Evolutionary conservation across 371 early-diverging fungal genomes (phyloP).

Genomic region (Mortierella sp.): DNA sequence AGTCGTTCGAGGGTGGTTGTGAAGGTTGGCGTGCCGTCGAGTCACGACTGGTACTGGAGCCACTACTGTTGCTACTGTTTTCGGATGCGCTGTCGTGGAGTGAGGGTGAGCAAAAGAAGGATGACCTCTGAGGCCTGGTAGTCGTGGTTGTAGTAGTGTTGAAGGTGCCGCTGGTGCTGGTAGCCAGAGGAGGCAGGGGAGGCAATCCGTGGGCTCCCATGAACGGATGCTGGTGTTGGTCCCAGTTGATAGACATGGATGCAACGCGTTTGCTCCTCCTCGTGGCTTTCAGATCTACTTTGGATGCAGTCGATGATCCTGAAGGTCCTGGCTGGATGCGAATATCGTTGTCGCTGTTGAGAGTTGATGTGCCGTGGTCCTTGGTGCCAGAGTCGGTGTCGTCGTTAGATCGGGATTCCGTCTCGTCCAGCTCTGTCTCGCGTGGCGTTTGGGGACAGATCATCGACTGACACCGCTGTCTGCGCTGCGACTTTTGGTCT

Average conservation of each 20-base stretch:
- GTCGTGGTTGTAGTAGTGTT: not conserved
- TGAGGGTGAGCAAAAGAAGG: conserved; percentile 31
- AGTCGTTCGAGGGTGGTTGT: not conserved
- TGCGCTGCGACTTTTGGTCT: not conserved
- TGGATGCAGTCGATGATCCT: not conserved
- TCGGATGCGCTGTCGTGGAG: not conserved
- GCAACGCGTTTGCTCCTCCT: conserved; percentile 20
- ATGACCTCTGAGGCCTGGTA: conserved; percentile 6
- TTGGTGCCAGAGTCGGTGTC: not conserved
- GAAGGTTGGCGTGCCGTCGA: not conserved
- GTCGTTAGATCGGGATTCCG: not conserved
- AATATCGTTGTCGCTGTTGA: not conserved
- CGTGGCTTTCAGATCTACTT: not conserved
- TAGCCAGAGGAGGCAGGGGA: conserved; percentile 16
- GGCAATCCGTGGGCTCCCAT: conserved; percentile 15
- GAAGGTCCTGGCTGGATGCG: not conserved
- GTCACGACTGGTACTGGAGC: not conserved
- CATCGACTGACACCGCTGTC: conserved; percentile 40
- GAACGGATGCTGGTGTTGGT: not conserved
- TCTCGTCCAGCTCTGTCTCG: conserved; percentile 7
- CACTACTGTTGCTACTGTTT: not conserved
- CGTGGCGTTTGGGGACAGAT: conserved; percentile 9
- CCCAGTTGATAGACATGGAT: conserved; percentile 25
- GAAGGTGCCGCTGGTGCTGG: not conserved
- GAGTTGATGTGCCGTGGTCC: not conserved